A percentile compares a stretch with the other conserved stretches of the same genome.
Evolutionary conservation across 257 asterid genomes (phyloP).

Genomic region (Handroanthus guayacan): DNA sequence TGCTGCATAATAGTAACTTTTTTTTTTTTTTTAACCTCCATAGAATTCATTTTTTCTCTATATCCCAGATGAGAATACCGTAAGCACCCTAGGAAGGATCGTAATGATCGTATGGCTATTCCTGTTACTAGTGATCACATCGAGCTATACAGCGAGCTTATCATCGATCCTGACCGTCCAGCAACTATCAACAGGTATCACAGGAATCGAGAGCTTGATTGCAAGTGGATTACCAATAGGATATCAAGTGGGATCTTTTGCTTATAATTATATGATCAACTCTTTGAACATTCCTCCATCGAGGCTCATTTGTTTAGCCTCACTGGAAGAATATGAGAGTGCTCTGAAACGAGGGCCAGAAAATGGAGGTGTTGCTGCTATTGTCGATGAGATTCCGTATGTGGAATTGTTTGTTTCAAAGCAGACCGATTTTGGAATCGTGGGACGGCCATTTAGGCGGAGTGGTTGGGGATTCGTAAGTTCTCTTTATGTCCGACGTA

Average conservation of each 20-base stretch:
- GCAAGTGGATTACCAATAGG: slow-evolving; percentile 60
- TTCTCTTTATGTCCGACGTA: background rate
- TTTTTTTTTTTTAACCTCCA: background rate
- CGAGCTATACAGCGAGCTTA: slow-evolving; percentile 80
- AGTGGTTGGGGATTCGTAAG: slow-evolving; percentile 85
- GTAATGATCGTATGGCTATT: slow-evolving; percentile 77
- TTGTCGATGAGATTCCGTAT: slow-evolving; percentile 72
- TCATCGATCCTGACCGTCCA: slow-evolving; percentile 73
- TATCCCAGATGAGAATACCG: slow-evolving; percentile 58
- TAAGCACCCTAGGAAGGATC: slow-evolving; percentile 61
- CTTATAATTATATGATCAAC: slow-evolving; percentile 57
- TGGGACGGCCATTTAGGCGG: slow-evolving; percentile 66
- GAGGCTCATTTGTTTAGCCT: slow-evolving; percentile 62
- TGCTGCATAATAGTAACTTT: too few relatives aligned
- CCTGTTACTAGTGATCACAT: slow-evolving; percentile 61
- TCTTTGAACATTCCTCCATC: slow-evolving; percentile 58
- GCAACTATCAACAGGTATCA: slow-evolving; percentile 65
- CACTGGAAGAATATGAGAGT: slow-evolving; percentile 60
- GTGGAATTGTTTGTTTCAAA: slow-evolving; percentile 59
- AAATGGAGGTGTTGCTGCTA: slow-evolving; percentile 72
- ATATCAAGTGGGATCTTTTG: slow-evolving; percentile 74
- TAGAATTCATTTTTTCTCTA: background rate
- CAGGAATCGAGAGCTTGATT: slow-evolving; percentile 61
- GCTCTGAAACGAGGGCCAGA: slow-evolving; percentile 59
- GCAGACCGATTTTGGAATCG: slow-evolving; percentile 58